Percentiles rank a stretch among this genome's conserved stretches.
Conservation (phyloP, 2,329 filamentous ascomycete species). For the Juglanconis juglandina region DNA sequence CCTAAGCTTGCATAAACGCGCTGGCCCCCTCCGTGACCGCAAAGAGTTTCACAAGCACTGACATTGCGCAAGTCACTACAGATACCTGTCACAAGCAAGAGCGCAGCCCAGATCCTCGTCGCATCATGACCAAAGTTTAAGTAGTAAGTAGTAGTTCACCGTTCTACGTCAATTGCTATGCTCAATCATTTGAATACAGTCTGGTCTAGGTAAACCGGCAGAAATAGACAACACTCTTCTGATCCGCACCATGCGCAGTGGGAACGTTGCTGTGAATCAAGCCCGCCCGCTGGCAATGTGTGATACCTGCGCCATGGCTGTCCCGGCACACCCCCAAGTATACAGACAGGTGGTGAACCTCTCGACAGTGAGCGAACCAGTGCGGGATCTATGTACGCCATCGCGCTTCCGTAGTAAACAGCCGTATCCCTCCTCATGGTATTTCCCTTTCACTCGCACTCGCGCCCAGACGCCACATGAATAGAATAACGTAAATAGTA, state of each 20-base stretch:
- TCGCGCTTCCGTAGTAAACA: background rate
- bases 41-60: no score
- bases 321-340: background rate
- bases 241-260: background rate
- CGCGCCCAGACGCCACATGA: constrained; percentile 16
- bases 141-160: no score
- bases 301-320: background rate
- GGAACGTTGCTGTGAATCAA: background rate
- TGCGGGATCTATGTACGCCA: background rate
- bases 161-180: background rate
- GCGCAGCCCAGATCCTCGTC: background rate
- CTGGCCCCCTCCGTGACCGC: no score
- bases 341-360: background rate
- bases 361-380: background rate
- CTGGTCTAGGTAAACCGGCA: background rate
- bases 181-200: background rate
- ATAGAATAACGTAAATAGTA: constrained; percentile 8
- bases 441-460: constrained; percentile 15
- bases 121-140: background rate
- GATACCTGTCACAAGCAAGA: background rate
- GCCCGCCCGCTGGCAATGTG: background rate
- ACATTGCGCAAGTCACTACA: background rate
- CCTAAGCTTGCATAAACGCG: no score
- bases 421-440: constrained; percentile 13
- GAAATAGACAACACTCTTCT: background rate